These are phyloP conservation scores for Leptographium lundbergii DNA, from an alignment of 2,329 filamentous ascomycete species.

Conservation along the genomic window DNA sequence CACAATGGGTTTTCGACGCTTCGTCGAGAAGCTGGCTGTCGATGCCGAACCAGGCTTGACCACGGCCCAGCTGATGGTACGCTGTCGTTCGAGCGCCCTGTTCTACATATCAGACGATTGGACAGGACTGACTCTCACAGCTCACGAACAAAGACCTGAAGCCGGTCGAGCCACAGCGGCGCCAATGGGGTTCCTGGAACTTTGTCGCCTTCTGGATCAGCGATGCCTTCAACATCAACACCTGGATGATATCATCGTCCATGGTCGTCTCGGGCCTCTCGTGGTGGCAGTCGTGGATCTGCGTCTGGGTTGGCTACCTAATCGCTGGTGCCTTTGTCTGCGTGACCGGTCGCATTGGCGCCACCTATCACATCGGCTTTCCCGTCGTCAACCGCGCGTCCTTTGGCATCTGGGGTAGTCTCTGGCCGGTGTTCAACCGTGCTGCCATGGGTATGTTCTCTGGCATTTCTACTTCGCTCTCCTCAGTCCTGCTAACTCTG, in stretches of 20 bases:
- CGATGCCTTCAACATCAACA: constrained; percentile 80
- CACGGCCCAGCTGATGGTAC: constrained; percentile 64
- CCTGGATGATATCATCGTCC: constrained; percentile 84
- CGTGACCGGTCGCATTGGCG: constrained; percentile 70
- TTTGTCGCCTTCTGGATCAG: constrained; percentile 83
- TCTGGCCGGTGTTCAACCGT: constrained; percentile 20
- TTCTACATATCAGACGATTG: background rate
- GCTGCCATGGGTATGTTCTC: constrained; percentile 21
- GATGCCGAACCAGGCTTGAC: constrained; percentile 65
- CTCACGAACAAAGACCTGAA: constrained; percentile 76
- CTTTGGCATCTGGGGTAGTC: constrained; percentile 65
- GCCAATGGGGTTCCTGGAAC: constrained; percentile 79
- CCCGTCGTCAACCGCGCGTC: constrained; percentile 56
- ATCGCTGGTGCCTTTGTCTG: constrained; percentile 66
- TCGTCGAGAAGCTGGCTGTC: constrained; percentile 54
- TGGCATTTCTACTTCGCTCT: background rate
- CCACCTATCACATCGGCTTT: constrained; percentile 80
- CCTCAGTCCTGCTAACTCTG: background rate
- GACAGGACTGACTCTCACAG: constrained; percentile 19
- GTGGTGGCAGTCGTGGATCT: constrained; percentile 89
- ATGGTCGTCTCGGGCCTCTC: constrained; percentile 68
- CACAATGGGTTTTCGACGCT: constrained; percentile 9
- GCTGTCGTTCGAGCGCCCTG: constrained; percentile 3
- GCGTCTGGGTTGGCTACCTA: constrained; percentile 75
- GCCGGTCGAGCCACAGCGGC: constrained; percentile 63